phyloP scores from a whole-genome alignment of 2,329 filamentous ascomycete species.

The Pseudonectria buxi region DNA sequence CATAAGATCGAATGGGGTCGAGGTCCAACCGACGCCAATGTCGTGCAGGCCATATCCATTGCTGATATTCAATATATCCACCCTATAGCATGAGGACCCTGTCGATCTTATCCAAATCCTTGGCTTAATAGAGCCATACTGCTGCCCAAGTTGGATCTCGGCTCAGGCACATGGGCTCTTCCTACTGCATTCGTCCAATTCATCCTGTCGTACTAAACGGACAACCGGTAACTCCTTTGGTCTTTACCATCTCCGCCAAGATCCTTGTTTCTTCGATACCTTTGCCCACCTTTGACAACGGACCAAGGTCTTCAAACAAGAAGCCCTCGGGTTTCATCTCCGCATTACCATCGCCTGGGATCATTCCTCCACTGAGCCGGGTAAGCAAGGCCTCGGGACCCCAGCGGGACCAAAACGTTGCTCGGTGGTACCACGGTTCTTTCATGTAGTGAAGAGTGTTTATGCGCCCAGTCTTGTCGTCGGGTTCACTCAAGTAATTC shows the following conservation, averaged over 20 bases:
- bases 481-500: constrained; percentile 37
- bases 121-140: too few species aligned
- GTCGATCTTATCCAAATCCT: constrained; percentile 20
- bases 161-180: too few species aligned
- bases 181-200: constrained; percentile 5
- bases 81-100: too few species aligned
- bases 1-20: too few species aligned
- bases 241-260: constrained; percentile 25
- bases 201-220: constrained; percentile 29
- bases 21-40: too few species aligned
- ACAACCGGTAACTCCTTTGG: constrained; percentile 33
- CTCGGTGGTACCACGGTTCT: constrained; percentile 58
- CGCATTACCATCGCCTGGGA: constrained; percentile 36
- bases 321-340: constrained; percentile 44
- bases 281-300: constrained; percentile 44
- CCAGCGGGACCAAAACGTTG: constrained; percentile 56
- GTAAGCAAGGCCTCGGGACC: constrained; percentile 47
- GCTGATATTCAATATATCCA: too few species aligned
- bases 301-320: constrained; percentile 55
- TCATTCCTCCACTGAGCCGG: constrained; percentile 34
- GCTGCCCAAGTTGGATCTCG: too few species aligned
- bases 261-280: constrained; percentile 38
- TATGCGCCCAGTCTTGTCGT: constrained; percentile 48
- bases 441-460: constrained; percentile 47
- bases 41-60: too few species aligned